Conservation (phyloP, 345 rosid species). For the Hypericum perforatum region DNA sequence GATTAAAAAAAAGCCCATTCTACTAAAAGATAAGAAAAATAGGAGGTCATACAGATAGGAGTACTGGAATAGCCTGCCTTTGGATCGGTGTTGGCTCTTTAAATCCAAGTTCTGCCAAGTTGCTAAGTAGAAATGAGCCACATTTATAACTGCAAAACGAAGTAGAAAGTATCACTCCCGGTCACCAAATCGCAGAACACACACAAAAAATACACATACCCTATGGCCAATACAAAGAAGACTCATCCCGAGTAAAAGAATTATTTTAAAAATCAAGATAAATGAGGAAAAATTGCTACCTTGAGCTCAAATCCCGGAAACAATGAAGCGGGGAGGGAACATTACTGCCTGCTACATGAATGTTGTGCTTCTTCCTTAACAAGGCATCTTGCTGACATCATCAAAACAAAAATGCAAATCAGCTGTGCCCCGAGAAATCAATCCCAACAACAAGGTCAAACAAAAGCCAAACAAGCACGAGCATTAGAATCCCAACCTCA, state of each 20-base stretch:
- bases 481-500: slow-evolving; percentile 39
- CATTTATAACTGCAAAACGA: slow-evolving; percentile 48
- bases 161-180: neutral
- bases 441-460: neutral
- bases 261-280: slow-evolving; percentile 7
- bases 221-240: slow-evolving; percentile 1
- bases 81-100: slow-evolving; percentile 97
- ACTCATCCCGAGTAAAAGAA: slow-evolving; percentile 5
- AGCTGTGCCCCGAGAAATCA: neutral
- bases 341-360: slow-evolving; percentile 73
- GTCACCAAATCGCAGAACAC: neutral
- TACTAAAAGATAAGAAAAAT: slow-evolving; percentile 11
- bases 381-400: slow-evolving; percentile 54
- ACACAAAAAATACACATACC: neutral
- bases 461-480: slow-evolving; percentile 1
- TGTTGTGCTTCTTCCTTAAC: slow-evolving; percentile 53
- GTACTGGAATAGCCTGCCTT: slow-evolving; percentile 90
- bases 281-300: slow-evolving; percentile 29
- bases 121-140: slow-evolving; percentile 45
- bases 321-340: slow-evolving; percentile 66
- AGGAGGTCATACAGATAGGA: slow-evolving; percentile 59
- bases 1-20: neutral
- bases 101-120: slow-evolving; percentile 71
- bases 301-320: slow-evolving; percentile 54
- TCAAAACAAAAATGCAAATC: slow-evolving; percentile 5